Percentiles rank a stretch among this genome's conserved stretches.
Evolutionary conservation across 306 rosid species (phyloP).

Genomic region (Fagus sylvatica): DNA sequence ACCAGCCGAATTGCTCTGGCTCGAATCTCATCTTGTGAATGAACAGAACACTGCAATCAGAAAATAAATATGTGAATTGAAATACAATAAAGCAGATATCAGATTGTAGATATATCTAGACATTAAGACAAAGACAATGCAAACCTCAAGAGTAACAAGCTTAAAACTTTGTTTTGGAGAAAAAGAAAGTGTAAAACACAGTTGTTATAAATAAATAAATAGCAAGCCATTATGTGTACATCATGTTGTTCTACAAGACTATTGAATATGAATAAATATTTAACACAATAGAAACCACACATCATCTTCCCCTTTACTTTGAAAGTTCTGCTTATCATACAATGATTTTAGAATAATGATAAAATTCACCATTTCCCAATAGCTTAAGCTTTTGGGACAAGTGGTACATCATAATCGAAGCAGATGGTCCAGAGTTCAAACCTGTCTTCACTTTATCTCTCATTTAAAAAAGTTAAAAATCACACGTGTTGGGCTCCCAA

Average conservation of each 20-base stretch:
- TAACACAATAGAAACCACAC: not conserved
- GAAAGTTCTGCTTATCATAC: too few species aligned
- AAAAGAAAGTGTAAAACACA: not conserved
- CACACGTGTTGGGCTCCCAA: too few species aligned
- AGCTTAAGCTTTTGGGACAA: too few species aligned
- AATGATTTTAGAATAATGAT: too few species aligned
- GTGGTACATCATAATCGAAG: too few species aligned
- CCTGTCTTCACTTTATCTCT: too few species aligned
- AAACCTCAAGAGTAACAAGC: not conserved
- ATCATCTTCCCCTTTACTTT: not conserved
- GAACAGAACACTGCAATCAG: conserved; percentile 83
- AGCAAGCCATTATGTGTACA: not conserved
- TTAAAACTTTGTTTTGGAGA: not conserved
- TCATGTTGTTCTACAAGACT: not conserved
- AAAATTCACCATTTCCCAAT: too few species aligned
- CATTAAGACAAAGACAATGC: not conserved
- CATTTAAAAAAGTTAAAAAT: too few species aligned
- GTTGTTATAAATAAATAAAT: not conserved
- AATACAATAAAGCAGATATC: not conserved
- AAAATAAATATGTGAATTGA: conserved; percentile 29
- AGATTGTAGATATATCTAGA: too few species aligned
- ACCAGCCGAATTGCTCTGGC: conserved; percentile 98
- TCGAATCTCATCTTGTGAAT: conserved; percentile 91
- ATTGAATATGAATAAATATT: not conserved
- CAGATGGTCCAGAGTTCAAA: too few species aligned